Evolutionary conservation across 805 yeast species (phyloP).

Genomic region (Candida ponderosae): DNA sequence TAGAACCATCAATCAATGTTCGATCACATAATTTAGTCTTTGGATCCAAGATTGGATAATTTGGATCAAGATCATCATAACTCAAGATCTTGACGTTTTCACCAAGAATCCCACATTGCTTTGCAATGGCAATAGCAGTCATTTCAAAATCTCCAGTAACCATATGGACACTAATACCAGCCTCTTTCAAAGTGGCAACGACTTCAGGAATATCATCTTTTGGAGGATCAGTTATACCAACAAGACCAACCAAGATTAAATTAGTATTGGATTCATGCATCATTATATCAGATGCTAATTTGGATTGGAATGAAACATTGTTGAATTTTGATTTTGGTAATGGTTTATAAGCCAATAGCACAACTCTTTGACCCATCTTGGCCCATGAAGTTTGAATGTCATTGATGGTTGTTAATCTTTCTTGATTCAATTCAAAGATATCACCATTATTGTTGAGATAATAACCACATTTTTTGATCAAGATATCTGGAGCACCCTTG

Average conservation of each 20-base stretch:
- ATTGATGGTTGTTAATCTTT: slow-evolving; percentile 10
- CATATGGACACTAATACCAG: slow-evolving; percentile 35
- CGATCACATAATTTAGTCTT: slow-evolving; percentile 8
- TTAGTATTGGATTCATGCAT: slow-evolving; percentile 7
- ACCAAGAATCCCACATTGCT: slow-evolving; percentile 29
- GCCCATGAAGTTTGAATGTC: slow-evolving; percentile 28
- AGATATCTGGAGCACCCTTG: slow-evolving; percentile 41
- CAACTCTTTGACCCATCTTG: slow-evolving; percentile 30
- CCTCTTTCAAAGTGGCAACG: slow-evolving; percentile 24
- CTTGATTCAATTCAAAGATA: slow-evolving; percentile 4
- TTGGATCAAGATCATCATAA: slow-evolving; percentile 11
- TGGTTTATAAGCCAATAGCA: slow-evolving; percentile 26
- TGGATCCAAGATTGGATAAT: slow-evolving; percentile 3
- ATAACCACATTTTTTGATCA: slow-evolving; percentile 23
- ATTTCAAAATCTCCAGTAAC: slow-evolving; percentile 47
- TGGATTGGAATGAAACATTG: slow-evolving; percentile 5
- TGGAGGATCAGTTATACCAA: slow-evolving; percentile 38
- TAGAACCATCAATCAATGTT: slow-evolving; percentile 15
- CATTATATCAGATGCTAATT: slow-evolving; percentile 7
- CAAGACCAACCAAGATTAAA: slow-evolving; percentile 27
- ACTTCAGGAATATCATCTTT: slow-evolving; percentile 27
- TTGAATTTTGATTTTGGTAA: slow-evolving; percentile 8
- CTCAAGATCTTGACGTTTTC: slow-evolving; percentile 1
- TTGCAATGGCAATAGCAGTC: slow-evolving; percentile 44
- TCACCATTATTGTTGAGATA: slow-evolving; percentile 10